Percentiles rank a stretch among this genome's conserved stretches.
Conservation (phyloP, 305 asterid genomes). For the Andrographis paniculata region DNA sequence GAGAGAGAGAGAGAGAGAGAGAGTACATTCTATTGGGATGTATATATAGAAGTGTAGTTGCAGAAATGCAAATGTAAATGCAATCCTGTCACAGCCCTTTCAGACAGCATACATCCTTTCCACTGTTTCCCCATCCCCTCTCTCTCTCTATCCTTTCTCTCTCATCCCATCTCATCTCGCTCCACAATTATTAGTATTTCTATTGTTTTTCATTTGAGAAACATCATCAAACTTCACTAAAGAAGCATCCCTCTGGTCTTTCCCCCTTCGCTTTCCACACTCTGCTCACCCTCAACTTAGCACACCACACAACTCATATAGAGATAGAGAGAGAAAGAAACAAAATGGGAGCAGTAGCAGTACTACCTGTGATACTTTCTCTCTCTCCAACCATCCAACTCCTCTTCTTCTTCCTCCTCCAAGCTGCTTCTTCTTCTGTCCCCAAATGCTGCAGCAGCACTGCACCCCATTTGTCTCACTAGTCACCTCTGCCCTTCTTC, state of each 20-base stretch:
- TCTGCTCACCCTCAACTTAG: not conserved
- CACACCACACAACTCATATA: not conserved
- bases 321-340: too few relatives aligned
- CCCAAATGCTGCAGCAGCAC: slow-evolving; percentile 22
- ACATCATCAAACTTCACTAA: slow-evolving; percentile 46
- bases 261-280: not conserved
- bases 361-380: too few relatives aligned
- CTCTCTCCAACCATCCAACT: too few relatives aligned
- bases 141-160: slow-evolving; percentile 20
- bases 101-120: slow-evolving; percentile 31
- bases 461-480: slow-evolving; percentile 22
- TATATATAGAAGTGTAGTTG: not conserved
- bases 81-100: slow-evolving; percentile 30
- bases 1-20: too few relatives aligned
- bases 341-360: too few relatives aligned
- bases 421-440: too few relatives aligned
- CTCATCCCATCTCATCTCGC: slow-evolving; percentile 13
- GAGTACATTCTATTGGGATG: too few relatives aligned
- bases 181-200: slow-evolving; percentile 30
- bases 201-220: slow-evolving; percentile 33
- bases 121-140: slow-evolving; percentile 6
- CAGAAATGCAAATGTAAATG: not conserved
- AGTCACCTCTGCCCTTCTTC: too few relatives aligned
- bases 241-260: too few relatives aligned
- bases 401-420: too few relatives aligned